Percentiles rank a stretch among this genome's conserved stretches.
Conservation (phyloP, 2,329 filamentous ascomycete species). For the Xylariaceae sp. region DNA sequence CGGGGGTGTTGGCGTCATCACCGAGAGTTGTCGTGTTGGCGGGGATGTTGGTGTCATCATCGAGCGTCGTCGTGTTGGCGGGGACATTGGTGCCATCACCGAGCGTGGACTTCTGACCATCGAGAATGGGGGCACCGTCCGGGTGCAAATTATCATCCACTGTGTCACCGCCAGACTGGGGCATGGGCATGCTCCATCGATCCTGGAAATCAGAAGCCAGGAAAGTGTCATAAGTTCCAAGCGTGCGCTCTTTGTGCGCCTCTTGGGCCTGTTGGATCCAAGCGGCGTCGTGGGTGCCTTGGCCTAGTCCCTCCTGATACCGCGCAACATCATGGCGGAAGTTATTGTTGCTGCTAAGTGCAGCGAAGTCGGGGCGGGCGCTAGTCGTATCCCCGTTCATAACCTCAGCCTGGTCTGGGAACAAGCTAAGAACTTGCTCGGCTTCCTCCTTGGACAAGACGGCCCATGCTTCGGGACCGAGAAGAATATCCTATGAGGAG, state of each 20-base stretch:
- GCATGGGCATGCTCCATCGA: slow-evolving; percentile 44
- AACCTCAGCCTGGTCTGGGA: slow-evolving; percentile 37
- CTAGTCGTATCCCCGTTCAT: slow-evolving; percentile 32
- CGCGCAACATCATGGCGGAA: slow-evolving; percentile 44
- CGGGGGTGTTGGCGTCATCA: too few relatives aligned
- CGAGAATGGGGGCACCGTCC: too few relatives aligned
- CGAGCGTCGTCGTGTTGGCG: too few relatives aligned
- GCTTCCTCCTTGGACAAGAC: slow-evolving; percentile 33
- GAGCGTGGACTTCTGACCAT: too few relatives aligned
- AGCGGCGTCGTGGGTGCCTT: slow-evolving; percentile 46
- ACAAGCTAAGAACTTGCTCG: slow-evolving; percentile 33
- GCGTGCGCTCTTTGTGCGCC: slow-evolving; percentile 44
- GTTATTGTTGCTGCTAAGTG: slow-evolving; percentile 43
- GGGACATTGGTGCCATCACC: too few relatives aligned
- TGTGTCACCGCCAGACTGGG: slow-evolving; percentile 15
- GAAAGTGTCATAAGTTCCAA: slow-evolving; percentile 47
- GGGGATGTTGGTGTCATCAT: too few relatives aligned
- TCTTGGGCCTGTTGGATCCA: slow-evolving; percentile 50
- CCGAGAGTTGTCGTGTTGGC: too few relatives aligned
- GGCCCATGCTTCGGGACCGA: slow-evolving; percentile 36
- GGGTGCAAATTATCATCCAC: too few relatives aligned
- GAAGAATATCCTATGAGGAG: slow-evolving; percentile 31
- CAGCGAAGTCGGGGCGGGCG: slow-evolving; percentile 39
- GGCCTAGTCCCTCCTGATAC: slow-evolving; percentile 42
- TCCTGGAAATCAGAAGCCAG: slow-evolving; percentile 41